Evolutionary conservation across 305 asterid species (phyloP).

Genomic region (Fraxinus sp.): DNA sequence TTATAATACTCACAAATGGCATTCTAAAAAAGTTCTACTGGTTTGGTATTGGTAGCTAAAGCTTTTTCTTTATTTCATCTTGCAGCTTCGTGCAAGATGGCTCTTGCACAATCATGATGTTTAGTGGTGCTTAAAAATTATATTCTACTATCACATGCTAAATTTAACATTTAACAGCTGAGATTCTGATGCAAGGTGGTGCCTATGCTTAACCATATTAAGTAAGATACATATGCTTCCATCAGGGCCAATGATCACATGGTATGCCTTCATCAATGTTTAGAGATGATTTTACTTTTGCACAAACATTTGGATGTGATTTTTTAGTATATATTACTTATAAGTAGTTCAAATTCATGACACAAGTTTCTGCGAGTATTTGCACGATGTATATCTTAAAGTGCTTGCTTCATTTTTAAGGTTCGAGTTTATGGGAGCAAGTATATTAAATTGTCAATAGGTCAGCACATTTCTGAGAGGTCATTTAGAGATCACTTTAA

Average conservation of each 20-base stretch:
- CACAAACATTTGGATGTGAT: slow-evolving; percentile 21
- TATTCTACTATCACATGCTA: slow-evolving; percentile 22
- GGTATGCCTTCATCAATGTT: slow-evolving; percentile 35
- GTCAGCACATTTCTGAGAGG: not conserved
- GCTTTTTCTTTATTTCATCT: slow-evolving; percentile 5
- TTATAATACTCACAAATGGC: not conserved
- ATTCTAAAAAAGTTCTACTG: not conserved
- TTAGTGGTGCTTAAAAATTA: slow-evolving; percentile 55
- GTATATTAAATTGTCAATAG: not conserved
- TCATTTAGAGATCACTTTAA: not conserved
- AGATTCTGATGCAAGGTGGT: slow-evolving; percentile 24
- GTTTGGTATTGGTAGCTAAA: slow-evolving; percentile 12
- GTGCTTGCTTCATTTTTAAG: not conserved
- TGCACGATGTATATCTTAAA: not conserved
- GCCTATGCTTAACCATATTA: slow-evolving; percentile 29
- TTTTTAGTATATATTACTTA: slow-evolving; percentile 13
- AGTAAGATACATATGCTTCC: slow-evolving; percentile 30
- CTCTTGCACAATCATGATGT: slow-evolving; percentile 55
- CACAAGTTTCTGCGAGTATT: slow-evolving; percentile 10
- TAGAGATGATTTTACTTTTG: slow-evolving; percentile 21
- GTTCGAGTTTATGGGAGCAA: not conserved
- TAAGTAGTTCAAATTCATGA: slow-evolving; percentile 2
- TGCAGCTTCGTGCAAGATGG: slow-evolving; percentile 76
- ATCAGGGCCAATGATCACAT: slow-evolving; percentile 27
- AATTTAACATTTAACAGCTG: slow-evolving; percentile 15